Percentiles rank a stretch among this genome's conserved stretches.
These are phyloP conservation scores for Epichloe sibirici DNA, from an alignment of 2,329 filamentous ascomycete species.

Conservation along the genomic window DNA sequence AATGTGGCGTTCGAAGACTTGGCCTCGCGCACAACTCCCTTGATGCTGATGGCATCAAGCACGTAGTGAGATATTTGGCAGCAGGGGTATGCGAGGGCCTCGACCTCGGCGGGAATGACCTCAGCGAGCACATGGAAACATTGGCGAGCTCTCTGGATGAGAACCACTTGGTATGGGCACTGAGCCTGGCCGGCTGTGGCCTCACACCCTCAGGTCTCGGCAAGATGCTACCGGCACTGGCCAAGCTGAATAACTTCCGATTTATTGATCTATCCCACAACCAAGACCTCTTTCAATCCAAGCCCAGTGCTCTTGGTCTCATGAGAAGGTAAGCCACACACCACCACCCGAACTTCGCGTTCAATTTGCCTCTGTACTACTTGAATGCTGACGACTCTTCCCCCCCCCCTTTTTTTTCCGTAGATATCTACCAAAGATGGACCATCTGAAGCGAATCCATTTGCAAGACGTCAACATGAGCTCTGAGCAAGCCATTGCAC, in stretches of 20 bases:
- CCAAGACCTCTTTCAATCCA: slow-evolving; percentile 59
- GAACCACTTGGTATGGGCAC: slow-evolving; percentile 55
- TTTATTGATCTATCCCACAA: slow-evolving; percentile 94
- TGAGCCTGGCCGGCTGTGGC: slow-evolving; percentile 80
- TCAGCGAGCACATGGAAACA: slow-evolving; percentile 40
- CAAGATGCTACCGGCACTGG: slow-evolving; percentile 61
- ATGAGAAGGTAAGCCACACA: slow-evolving; percentile 51
- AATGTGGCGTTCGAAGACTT: slow-evolving; percentile 65
- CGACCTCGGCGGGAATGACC: slow-evolving; percentile 77
- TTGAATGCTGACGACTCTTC: not conserved
- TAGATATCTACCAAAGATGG: slow-evolving; percentile 49
- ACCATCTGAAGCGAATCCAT: slow-evolving; percentile 70
- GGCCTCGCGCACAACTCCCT: slow-evolving; percentile 76
- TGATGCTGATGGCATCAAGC: slow-evolving; percentile 57
- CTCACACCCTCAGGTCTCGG: slow-evolving; percentile 61
- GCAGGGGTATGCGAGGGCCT: slow-evolving; percentile 74
- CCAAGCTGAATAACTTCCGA: slow-evolving; percentile 58
- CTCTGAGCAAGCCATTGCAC: slow-evolving; percentile 76
- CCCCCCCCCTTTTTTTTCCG: no score
- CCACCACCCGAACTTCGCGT: no score
- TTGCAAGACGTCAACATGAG: slow-evolving; percentile 74
- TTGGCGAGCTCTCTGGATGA: slow-evolving; percentile 41
- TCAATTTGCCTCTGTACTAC: not conserved
- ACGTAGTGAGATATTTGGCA: slow-evolving; percentile 65
- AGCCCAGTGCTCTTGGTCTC: slow-evolving; percentile 61